These are phyloP conservation scores for Quercus suber DNA, from an alignment of 306 rosid species.

Conservation along the genomic window DNA sequence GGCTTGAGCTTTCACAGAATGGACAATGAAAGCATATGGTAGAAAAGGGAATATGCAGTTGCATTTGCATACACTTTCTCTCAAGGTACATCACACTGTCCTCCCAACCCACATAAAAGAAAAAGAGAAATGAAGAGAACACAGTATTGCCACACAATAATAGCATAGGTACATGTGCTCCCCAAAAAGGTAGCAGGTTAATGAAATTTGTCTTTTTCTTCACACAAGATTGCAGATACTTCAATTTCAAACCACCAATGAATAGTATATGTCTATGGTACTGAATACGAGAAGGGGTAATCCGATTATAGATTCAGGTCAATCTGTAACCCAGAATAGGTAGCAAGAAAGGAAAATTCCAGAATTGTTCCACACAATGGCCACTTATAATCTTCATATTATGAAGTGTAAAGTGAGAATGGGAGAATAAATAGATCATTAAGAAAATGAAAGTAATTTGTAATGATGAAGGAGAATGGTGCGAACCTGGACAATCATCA, in stretches of 20 bases:
- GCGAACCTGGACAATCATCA: constrained; percentile 90
- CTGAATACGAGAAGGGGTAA: background rate
- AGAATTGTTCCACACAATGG: background rate
- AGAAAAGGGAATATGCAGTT: no score
- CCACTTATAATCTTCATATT: background rate
- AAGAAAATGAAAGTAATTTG: background rate
- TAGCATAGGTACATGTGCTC: background rate
- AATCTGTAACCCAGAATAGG: background rate
- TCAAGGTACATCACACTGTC: background rate
- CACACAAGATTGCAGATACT: background rate
- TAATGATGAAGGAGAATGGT: background rate
- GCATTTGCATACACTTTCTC: background rate
- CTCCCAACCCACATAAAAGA: background rate
- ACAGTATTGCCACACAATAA: background rate
- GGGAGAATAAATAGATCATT: background rate
- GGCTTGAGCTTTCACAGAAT: background rate
- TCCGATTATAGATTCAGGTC: background rate
- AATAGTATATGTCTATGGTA: background rate
- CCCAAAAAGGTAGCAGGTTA: background rate
- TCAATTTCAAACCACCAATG: background rate
- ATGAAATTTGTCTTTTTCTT: background rate
- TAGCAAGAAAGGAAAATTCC: background rate
- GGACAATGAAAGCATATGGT: background rate
- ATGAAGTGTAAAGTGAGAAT: background rate
- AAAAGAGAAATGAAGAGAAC: background rate